Conservation (phyloP, 371 early-diverging fungal species). For the Chytridiales sp. region DNA sequence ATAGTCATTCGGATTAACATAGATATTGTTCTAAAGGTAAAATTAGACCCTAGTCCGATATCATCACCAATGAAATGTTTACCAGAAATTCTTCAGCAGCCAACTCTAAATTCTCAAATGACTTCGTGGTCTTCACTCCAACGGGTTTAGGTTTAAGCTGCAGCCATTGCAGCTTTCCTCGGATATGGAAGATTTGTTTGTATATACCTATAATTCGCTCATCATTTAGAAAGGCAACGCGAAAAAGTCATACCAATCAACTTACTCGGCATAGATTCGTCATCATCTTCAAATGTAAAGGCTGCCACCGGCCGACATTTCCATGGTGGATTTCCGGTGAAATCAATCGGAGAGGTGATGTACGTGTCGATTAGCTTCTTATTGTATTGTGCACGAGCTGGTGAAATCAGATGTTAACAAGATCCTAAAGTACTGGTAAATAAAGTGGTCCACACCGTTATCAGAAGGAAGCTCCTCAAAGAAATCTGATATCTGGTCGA, state of each 20-base stretch:
- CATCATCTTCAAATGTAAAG: constrained; percentile 26
- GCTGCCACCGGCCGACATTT: neutral
- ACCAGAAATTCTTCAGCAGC: constrained; percentile 61
- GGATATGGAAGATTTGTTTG: constrained; percentile 57
- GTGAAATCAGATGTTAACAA: neutral
- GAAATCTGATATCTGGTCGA: constrained; percentile 42
- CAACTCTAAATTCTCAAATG: constrained; percentile 59
- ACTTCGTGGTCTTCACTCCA: constrained; percentile 52
- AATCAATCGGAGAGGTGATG: constrained; percentile 38
- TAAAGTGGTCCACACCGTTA: constrained; percentile 28
- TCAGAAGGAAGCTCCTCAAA: constrained; percentile 56
- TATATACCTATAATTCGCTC: constrained; percentile 31
- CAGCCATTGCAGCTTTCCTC: constrained; percentile 59
- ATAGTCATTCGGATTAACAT: constrained; percentile 58
- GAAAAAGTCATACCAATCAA: constrained; percentile 20
- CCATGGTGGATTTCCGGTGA: constrained; percentile 14
- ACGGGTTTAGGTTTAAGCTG: constrained; percentile 52
- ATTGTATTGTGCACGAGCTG: constrained; percentile 35
- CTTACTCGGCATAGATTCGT: neutral
- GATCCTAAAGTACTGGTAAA: neutral
- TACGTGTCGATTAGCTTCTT: constrained; percentile 41
- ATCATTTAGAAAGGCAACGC: constrained; percentile 2
- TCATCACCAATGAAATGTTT: constrained; percentile 16
- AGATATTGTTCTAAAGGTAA: constrained; percentile 46
- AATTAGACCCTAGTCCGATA: constrained; percentile 1